Base-by-base conservation (phyloP, 2,329 filamentous ascomycete species). In the Phaeosphaeriaceae sp. region DNA sequence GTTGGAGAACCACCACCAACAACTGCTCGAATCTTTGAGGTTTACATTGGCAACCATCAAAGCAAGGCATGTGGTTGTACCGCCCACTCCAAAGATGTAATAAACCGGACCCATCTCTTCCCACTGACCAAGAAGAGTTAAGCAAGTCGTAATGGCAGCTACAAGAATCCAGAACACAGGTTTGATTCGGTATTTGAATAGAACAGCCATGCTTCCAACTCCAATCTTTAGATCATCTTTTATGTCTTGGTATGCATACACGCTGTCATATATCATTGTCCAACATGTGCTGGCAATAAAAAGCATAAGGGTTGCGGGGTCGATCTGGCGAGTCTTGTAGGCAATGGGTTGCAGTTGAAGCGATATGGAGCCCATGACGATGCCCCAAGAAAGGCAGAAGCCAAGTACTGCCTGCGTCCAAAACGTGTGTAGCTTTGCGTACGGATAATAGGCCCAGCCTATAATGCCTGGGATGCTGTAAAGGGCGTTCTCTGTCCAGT, bases 321-420 rank as follows among this genome's bases (percentile, higher is more conserved):
- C 20, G 21, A 20, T 6, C 41, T 21, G 18, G 6, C 23, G 20
- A 29, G 15, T 35, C 11, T 34, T 9, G 13, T 17, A 3, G 35
- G 23, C 23, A 26, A 26, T 26, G 23, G 23, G 23, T 35, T 4
- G 42, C 42, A 20, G 42, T 26, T 3, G 46, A 42, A 6, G 20
- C 18, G 18, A 13, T 21, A 26, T 26, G 7, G 23, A 26, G 1
- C 50, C 50, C 4, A 54, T 5, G 2, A 50, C 15, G 11, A 54
- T 42, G 15, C 18, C 50, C 46, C 46, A 49, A 11, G 23, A 17
- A 7, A 54, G 32, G 2, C 20, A 16, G 1, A 80, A 67, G 6
- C 81, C 81, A 6, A 83, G 66, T 8, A 81, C 76, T 28, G 77
- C 71, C 59, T 83, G 81, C 1, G 81, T 77, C 56, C 79, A 82